phyloP scores from a whole-genome alignment of 805 yeast species.

The Grigorovia transvaalensis region DNA sequence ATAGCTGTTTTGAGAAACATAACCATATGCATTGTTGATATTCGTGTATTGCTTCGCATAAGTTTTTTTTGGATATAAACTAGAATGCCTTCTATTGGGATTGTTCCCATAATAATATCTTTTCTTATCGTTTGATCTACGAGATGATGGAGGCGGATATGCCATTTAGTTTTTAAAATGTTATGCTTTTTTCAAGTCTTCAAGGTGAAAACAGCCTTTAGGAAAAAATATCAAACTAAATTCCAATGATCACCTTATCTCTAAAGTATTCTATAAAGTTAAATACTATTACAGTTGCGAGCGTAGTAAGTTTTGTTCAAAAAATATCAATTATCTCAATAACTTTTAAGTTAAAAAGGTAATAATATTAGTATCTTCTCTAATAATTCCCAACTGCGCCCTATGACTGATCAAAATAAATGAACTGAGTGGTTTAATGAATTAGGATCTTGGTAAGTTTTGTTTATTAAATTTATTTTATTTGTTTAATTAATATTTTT shows the following conservation, averaged over 20 bases:
- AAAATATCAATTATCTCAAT: background rate
- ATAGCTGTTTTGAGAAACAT: background rate
- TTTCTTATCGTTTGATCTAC: constrained; percentile 18
- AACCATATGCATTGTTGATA: background rate
- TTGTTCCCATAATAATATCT: constrained; percentile 23
- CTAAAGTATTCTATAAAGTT: too few species aligned
- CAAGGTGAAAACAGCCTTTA: too few species aligned
- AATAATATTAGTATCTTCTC: background rate
- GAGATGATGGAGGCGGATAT: constrained; percentile 12
- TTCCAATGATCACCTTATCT: background rate
- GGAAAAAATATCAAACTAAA: background rate
- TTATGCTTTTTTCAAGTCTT: too few species aligned
- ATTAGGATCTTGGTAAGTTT: background rate
- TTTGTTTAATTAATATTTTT: background rate
- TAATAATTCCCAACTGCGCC: background rate
- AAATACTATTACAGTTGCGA: background rate
- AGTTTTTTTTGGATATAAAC: constrained; percentile 10
- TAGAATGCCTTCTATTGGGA: constrained; percentile 18
- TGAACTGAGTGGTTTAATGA: background rate
- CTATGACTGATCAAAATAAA: background rate
- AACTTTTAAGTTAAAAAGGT: background rate
- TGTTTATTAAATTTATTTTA: background rate
- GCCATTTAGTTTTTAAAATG: constrained; percentile 4
- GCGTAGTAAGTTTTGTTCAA: background rate
- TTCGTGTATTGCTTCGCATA: constrained; percentile 4